Percentiles rank a stretch among this genome's conserved stretches.
Evolutionary conservation across 2,329 filamentous ascomycete genomes (phyloP).

Genomic region (Sporothrix pseudoabietina): DNA sequence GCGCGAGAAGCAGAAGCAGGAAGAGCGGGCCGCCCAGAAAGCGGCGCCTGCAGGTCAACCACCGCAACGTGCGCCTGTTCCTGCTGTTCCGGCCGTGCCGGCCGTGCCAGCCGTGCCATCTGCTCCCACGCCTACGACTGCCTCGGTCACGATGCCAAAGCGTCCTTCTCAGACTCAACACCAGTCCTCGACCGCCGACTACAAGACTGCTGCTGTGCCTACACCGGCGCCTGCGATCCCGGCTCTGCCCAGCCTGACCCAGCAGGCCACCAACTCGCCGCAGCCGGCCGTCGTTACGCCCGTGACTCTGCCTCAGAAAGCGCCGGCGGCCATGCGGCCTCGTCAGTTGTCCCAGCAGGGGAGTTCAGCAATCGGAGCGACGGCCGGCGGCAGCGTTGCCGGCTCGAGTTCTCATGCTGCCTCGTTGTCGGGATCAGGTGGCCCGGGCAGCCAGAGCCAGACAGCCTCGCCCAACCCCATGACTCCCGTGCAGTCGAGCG

Average conservation of each 20-base stretch:
- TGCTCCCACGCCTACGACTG: conserved; percentile 33
- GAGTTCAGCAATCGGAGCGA: conserved; percentile 44
- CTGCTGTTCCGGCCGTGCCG: conserved; percentile 10
- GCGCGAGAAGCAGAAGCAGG: conserved; percentile 39
- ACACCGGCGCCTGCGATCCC: conserved; percentile 79
- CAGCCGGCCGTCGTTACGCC: conserved; percentile 6
- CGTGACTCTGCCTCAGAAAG: conserved; percentile 57
- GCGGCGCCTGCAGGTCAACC: conserved; percentile 38
- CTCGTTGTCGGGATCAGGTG: conserved; percentile 57
- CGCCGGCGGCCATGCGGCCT: conserved; percentile 74
- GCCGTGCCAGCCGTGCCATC: conserved; percentile 3
- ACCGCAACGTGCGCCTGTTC: conserved; percentile 30
- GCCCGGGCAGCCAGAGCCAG: conserved; percentile 52
- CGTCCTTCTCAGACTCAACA: conserved; percentile 41
- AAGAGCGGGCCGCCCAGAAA: conserved; percentile 50
- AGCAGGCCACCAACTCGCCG: not conserved
- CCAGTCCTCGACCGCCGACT: conserved; percentile 37
- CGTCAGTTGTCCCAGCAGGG: conserved; percentile 81
- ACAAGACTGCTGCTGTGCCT: conserved; percentile 72
- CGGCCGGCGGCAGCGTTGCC: conserved; percentile 54
- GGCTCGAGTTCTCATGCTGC: conserved; percentile 62
- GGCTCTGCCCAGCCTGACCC: conserved; percentile 53
- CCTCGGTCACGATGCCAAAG: conserved; percentile 43
- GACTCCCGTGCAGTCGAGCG: conserved; percentile 66
- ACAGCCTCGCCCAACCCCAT: conserved; percentile 62